These are phyloP conservation scores for Magnaporthiopsis incrustans DNA, from an alignment of 2,329 filamentous ascomycete genomes.

Conservation along the genomic window DNA sequence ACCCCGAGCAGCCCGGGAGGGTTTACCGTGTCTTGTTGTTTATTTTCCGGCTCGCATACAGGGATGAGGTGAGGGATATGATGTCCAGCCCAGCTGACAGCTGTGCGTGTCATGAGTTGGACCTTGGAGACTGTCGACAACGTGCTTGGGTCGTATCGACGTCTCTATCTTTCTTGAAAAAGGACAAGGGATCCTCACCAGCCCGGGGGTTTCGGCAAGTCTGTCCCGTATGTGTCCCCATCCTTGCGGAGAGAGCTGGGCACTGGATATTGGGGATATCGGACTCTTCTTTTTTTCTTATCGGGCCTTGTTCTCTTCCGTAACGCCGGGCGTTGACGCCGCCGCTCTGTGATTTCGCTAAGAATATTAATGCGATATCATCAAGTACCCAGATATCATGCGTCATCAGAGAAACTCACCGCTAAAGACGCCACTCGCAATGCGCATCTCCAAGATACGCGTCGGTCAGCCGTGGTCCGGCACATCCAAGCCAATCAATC, in stretches of 20 bases:
- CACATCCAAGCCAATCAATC: background rate
- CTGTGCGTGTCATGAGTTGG: background rate
- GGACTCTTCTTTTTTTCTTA: background rate
- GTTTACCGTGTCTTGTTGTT: background rate
- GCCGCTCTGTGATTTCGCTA: background rate
- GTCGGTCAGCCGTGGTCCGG: too few species aligned
- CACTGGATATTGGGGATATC: background rate
- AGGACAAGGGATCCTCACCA: background rate
- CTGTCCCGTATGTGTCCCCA: background rate
- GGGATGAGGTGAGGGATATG: background rate
- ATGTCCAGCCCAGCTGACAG: too few species aligned
- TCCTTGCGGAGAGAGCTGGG: background rate
- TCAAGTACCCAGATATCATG: background rate
- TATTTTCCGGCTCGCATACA: background rate
- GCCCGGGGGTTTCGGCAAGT: background rate
- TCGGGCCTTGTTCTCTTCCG: background rate
- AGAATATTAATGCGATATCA: background rate
- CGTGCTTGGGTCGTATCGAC: background rate
- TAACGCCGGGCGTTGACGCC: background rate
- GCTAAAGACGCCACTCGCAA: background rate
- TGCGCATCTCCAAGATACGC: background rate
- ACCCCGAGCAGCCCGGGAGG: background rate
- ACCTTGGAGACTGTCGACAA: background rate
- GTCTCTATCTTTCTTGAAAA: background rate
- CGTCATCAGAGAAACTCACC: background rate